Conservation (phyloP, 2,329 filamentous ascomycete genomes). For the Venturia asperata region DNA sequence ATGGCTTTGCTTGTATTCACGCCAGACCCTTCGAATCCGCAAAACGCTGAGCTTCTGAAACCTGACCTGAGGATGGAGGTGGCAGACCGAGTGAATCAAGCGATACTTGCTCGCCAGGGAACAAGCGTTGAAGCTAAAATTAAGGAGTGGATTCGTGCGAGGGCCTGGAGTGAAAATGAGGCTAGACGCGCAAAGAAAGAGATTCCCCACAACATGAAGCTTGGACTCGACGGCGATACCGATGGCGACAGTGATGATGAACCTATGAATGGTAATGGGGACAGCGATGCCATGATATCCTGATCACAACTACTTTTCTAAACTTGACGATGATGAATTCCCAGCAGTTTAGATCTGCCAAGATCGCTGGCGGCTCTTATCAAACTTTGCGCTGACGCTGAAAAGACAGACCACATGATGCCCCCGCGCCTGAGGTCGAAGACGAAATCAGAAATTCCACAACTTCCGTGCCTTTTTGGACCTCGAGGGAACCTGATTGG, state of each 20-base stretch:
- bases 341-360: background rate
- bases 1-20: conserved; percentile 90
- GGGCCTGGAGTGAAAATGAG: conserved; percentile 74
- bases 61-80: conserved; percentile 73
- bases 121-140: conserved; percentile 73
- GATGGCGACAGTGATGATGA: conserved; percentile 24
- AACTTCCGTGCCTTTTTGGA: too few relatives aligned
- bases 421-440: background rate
- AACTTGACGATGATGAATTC: background rate
- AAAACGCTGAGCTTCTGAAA: conserved; percentile 68
- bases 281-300: conserved; percentile 18
- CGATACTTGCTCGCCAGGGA: conserved; percentile 68
- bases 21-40: conserved; percentile 67
- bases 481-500: too few relatives aligned
- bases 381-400: background rate
- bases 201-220: conserved; percentile 34
- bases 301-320: background rate
- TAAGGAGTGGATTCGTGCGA: conserved; percentile 68
- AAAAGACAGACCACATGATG: conserved; percentile 2
- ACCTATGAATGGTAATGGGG: conserved; percentile 28
- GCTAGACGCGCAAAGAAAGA: conserved; percentile 41
- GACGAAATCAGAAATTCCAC: background rate
- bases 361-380: background rate
- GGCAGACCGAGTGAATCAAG: conserved; percentile 83
- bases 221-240: conserved; percentile 35